Percentiles rank a stretch among this genome's conserved stretches.
These are phyloP conservation scores for Tagetes erecta DNA, from an alignment of 129 eudicot species.

Conservation along the genomic window DNA sequence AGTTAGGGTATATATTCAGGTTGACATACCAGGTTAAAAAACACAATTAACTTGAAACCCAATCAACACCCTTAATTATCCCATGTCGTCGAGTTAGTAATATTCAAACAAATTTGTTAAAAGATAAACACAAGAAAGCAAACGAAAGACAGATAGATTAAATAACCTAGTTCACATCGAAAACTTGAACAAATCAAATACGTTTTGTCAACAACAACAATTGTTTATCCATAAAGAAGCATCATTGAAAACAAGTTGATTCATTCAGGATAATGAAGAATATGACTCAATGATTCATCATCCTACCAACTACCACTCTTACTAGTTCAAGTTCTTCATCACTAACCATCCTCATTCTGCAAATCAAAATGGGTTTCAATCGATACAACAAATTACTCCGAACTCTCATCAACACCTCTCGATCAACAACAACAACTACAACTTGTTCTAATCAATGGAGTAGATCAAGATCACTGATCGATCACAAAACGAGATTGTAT, in stretches of 20 bases:
- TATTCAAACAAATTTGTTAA: no score
- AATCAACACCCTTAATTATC: no score
- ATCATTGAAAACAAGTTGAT: conserved; percentile 13
- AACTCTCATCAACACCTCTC: conserved; percentile 17
- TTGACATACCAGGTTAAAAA: no score
- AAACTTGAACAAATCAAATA: background rate
- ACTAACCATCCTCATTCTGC: background rate
- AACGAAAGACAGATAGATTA: no score
- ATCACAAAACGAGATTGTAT: conserved; percentile 11
- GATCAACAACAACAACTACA: conserved; percentile 11
- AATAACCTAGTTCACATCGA: background rate
- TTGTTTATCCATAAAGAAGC: background rate
- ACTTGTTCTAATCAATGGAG: conserved; percentile 29
- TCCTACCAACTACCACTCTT: background rate
- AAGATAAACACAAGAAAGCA: no score
- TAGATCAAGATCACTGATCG: conserved; percentile 18
- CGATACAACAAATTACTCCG: conserved; percentile 30
- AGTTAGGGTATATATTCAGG: no score
- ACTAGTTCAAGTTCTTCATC: background rate
- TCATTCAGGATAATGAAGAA: conserved; percentile 11
- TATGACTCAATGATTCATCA: conserved; percentile 21
- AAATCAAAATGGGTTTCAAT: conserved; percentile 30
- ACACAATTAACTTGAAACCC: no score
- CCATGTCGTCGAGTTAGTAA: no score
- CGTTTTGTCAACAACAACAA: background rate